These are phyloP conservation scores for Sporothrix variecibatus DNA, from an alignment of 2,329 filamentous ascomycete species.

Conservation along the genomic window DNA sequence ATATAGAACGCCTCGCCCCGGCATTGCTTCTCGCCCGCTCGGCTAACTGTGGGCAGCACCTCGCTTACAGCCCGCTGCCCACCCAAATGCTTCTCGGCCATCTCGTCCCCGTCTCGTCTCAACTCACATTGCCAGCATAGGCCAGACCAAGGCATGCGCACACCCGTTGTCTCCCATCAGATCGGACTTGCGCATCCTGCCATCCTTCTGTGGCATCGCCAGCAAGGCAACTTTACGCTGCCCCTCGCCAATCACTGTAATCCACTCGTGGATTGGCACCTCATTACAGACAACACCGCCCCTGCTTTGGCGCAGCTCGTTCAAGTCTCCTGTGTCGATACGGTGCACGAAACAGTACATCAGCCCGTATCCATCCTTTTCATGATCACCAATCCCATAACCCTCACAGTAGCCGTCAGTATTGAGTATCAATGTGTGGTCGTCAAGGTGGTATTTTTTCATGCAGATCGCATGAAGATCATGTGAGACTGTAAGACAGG, in stretches of 20 bases:
- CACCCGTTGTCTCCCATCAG: not conserved
- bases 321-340: not conserved
- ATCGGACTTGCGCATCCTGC: not conserved
- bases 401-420: not conserved
- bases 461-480: not conserved
- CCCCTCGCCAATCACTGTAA: not conserved
- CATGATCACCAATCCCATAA: no score
- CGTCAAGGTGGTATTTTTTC: not conserved
- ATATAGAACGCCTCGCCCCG: slow-evolving; percentile 11
- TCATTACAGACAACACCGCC: not conserved
- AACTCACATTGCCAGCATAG: not conserved
- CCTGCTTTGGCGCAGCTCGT: not conserved
- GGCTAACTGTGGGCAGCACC: slow-evolving; percentile 11
- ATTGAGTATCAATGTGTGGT: not conserved
- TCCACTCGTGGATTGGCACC: not conserved
- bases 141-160: not conserved
- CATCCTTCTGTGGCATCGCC: not conserved
- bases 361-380: not conserved
- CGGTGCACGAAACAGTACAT: not conserved
- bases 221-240: not conserved
- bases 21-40: slow-evolving; percentile 6
- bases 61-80: not conserved
- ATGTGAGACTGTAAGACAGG: slow-evolving; percentile 17
- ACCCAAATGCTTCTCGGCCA: no score
- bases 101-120: no score